Evolutionary conservation across 1,284 basidiomycete species (phyloP).

Genomic region (Polyporus tsugae): DNA sequence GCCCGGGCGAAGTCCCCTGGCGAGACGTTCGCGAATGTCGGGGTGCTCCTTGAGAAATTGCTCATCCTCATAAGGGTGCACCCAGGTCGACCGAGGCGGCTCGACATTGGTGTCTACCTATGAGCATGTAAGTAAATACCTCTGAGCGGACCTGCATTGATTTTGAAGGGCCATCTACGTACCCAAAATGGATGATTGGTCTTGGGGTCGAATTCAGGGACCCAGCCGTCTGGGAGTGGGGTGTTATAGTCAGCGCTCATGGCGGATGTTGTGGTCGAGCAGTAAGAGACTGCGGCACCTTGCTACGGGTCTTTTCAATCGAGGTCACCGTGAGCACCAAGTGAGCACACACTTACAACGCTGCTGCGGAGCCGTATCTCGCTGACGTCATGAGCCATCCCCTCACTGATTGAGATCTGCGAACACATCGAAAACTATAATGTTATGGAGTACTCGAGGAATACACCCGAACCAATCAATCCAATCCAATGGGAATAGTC

Average conservation of each 20-base stretch:
- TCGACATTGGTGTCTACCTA: slow-evolving; percentile 71
- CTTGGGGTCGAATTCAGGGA: slow-evolving; percentile 57
- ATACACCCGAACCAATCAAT: background rate
- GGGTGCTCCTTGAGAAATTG: slow-evolving; percentile 66
- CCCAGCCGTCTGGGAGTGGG: slow-evolving; percentile 68
- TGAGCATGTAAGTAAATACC: slow-evolving; percentile 26
- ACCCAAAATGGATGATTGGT: slow-evolving; percentile 56
- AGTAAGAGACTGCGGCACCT: slow-evolving; percentile 2
- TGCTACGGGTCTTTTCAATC: background rate
- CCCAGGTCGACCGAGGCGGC: slow-evolving; percentile 76
- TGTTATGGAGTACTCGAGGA: background rate
- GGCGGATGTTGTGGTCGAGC: slow-evolving; percentile 19
- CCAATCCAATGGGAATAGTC: background rate
- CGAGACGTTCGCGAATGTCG: slow-evolving; percentile 50
- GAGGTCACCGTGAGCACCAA: background rate
- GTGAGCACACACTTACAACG: background rate
- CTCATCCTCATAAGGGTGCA: slow-evolving; percentile 74
- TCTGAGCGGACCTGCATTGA: slow-evolving; percentile 9
- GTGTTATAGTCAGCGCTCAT: slow-evolving; percentile 35
- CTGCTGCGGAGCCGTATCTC: background rate
- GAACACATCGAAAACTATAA: background rate
- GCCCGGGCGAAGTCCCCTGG: slow-evolving; percentile 30
- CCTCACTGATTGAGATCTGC: background rate
- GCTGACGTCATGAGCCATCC: background rate
- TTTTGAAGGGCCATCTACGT: slow-evolving; percentile 25